Conservation (phyloP, 768 basidiomycete genomes). For the Serendipita sp. region DNA sequence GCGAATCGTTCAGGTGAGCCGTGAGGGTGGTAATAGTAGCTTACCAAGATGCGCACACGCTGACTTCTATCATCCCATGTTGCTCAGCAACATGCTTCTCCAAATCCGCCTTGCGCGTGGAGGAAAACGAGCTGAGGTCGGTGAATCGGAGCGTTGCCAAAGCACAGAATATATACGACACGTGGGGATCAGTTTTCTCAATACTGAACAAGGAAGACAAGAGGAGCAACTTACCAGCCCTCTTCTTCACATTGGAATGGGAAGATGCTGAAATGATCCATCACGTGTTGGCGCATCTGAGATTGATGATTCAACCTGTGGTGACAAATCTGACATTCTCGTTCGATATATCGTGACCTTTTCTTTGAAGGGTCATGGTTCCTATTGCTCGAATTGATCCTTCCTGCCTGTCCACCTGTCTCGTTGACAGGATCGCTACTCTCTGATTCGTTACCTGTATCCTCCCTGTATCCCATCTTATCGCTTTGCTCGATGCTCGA, state of each 20-base stretch:
- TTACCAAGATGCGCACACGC: not conserved
- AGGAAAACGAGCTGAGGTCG: not conserved
- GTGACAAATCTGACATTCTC: not conserved
- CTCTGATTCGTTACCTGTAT: too few species aligned
- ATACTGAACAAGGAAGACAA: not conserved
- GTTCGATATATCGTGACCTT: not conserved
- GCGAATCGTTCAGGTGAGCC: too few species aligned
- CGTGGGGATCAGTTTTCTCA: too few species aligned
- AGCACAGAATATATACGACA: too few species aligned
- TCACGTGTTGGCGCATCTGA: not conserved
- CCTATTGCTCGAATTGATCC: not conserved
- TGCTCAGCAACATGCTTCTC: not conserved
- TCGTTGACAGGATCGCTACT: too few species aligned
- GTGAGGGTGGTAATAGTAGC: too few species aligned
- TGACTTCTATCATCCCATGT: not conserved
- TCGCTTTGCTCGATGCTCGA: too few species aligned
- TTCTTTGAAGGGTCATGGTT: not conserved
- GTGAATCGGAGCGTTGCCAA: too few species aligned
- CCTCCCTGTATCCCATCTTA: too few species aligned
- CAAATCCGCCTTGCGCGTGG: not conserved
- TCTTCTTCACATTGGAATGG: not conserved
- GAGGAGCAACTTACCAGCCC: not conserved
- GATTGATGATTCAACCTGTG: not conserved
- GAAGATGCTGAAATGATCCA: not conserved
- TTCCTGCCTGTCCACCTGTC: too few species aligned